Conservation (phyloP, 164 flowering plant genomes). For the Piper betle region DNA sequence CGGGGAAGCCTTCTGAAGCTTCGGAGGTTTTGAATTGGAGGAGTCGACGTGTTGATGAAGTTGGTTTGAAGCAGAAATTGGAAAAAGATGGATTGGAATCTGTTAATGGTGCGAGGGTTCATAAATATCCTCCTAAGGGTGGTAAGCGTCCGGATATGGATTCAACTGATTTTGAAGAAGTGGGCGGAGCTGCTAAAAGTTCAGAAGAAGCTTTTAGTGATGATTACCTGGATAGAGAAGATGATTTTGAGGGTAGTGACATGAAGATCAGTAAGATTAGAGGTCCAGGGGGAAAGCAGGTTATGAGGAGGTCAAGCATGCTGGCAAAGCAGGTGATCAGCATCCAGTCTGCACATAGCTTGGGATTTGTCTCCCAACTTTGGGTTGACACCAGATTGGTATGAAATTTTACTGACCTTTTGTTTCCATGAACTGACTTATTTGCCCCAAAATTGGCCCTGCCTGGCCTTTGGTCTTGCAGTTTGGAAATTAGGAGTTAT, state of each 20-base stretch:
- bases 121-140: background rate
- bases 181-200: conserved; percentile 3
- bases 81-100: background rate
- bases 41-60: background rate
- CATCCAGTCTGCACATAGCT: conserved; percentile 47
- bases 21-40: background rate
- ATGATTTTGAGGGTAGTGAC: conserved; percentile 4
- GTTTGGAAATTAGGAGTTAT: background rate
- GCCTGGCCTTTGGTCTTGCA: background rate
- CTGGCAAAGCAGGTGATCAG: conserved; percentile 86
- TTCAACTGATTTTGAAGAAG: conserved; percentile 9
- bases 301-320: conserved; percentile 48
- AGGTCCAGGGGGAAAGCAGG: conserved; percentile 19
- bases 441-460: background rate
- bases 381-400: conserved; percentile 74
- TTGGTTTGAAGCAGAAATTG: background rate
- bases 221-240: conserved; percentile 11
- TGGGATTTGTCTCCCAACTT: conserved; percentile 76
- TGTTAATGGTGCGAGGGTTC: background rate
- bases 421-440: background rate
- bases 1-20: background rate
- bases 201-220: conserved; percentile 3
- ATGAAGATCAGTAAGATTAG: conserved; percentile 9
- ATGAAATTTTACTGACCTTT: background rate
- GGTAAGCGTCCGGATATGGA: background rate